Conservation (phyloP, 2,329 filamentous ascomycete species). For the Hypoxylon sp. region DNA sequence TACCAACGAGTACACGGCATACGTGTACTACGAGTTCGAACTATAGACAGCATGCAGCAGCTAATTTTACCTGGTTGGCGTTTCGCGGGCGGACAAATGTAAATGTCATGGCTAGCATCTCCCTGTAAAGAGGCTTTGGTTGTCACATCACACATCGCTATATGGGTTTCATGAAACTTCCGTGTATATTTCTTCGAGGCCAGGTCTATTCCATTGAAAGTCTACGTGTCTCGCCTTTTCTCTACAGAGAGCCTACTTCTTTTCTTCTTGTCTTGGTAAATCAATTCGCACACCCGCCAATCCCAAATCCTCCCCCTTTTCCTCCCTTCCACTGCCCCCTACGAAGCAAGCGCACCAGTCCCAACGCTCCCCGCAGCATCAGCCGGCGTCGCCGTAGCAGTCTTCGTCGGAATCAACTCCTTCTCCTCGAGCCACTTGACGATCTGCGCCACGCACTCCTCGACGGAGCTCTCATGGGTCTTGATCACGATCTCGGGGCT, state of each 20-base stretch:
- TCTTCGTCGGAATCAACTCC: slow-evolving; percentile 66
- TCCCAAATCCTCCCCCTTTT: neutral
- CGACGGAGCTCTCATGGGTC: slow-evolving; percentile 85
- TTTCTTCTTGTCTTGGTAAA: neutral
- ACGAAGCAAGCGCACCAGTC: slow-evolving; percentile 35
- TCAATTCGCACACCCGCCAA: neutral
- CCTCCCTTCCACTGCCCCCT: neutral
- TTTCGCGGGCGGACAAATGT: slow-evolving; percentile 34
- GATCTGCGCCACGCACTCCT: slow-evolving; percentile 91
- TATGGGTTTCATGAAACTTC: slow-evolving; percentile 7
- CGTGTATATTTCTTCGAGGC: slow-evolving; percentile 31
- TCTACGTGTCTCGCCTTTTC: neutral
- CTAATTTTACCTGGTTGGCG: slow-evolving; percentile 36
- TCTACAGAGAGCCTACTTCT: neutral
- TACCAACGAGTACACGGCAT: slow-evolving; percentile 90
- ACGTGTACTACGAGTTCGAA: slow-evolving; percentile 97
- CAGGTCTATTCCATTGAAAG: slow-evolving; percentile 25
- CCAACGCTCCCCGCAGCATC: slow-evolving; percentile 33
- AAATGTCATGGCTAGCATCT: slow-evolving; percentile 36
- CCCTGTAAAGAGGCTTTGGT: slow-evolving; percentile 24
- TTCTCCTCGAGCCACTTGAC: slow-evolving; percentile 81
- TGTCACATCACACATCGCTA: slow-evolving; percentile 32
- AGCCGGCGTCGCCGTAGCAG: slow-evolving; percentile 24
- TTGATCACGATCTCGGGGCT: slow-evolving; percentile 89
- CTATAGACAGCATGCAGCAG: slow-evolving; percentile 60